Conservation (phyloP, 1,284 basidiomycete genomes). For the Pseudozyma hubeiensis region DNA sequence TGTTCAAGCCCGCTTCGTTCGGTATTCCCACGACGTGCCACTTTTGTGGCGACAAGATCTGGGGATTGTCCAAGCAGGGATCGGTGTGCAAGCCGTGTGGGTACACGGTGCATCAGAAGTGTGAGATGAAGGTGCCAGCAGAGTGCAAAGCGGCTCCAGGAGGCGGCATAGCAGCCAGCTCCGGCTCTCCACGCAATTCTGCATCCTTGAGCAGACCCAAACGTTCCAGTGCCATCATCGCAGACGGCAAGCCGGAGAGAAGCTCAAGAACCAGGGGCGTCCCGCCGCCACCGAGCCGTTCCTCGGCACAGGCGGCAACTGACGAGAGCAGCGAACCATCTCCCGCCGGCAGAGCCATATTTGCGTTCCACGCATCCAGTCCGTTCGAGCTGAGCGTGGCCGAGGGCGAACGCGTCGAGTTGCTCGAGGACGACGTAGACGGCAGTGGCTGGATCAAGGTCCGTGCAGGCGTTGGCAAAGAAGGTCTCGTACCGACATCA, state of each 20-base stretch:
- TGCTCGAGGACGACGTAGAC: constrained; percentile 54
- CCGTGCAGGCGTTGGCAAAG: constrained; percentile 5
- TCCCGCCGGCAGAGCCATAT: constrained; percentile 31
- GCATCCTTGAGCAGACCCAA: constrained; percentile 9
- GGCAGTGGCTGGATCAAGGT: constrained; percentile 55
- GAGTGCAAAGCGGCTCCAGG: constrained; percentile 50
- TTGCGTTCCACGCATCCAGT: constrained; percentile 50
- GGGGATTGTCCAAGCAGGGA: constrained; percentile 55
- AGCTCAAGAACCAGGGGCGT: neutral
- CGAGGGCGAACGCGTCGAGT: constrained; percentile 45
- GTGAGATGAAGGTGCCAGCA: constrained; percentile 59
- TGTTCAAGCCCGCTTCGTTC: constrained; percentile 56
- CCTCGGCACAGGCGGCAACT: neutral
- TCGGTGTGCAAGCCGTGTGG: constrained; percentile 58
- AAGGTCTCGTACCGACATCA: constrained; percentile 54
- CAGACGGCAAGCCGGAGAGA: neutral
- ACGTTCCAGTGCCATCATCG: constrained; percentile 16
- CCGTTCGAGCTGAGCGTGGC: constrained; percentile 51
- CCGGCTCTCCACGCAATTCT: constrained; percentile 4
- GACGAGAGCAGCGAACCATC: neutral
- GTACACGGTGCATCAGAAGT: constrained; percentile 57
- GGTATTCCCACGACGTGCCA: constrained; percentile 56
- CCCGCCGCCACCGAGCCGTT: neutral
- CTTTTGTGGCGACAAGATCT: constrained; percentile 54
- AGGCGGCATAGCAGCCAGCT: neutral